phyloP scores from a whole-genome alignment of 2,329 filamentous ascomycete genomes.

The Phyllosticta paracitricarpa region DNA sequence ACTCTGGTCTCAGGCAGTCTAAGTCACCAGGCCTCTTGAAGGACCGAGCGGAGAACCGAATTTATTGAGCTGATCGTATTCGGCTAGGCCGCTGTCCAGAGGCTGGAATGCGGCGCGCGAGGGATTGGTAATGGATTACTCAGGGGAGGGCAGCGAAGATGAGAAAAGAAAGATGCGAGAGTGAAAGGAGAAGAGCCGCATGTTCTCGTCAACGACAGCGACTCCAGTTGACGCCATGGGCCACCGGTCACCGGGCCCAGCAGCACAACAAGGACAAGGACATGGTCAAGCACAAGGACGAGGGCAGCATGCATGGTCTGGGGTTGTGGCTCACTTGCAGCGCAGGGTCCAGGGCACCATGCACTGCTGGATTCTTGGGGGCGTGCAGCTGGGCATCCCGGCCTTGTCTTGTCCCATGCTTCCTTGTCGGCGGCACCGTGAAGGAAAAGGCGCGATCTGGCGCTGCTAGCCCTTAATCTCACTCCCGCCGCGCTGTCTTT shows the following conservation, averaged over 20 bases:
- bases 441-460: conserved; percentile 9
- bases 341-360: background rate
- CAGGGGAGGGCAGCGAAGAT: background rate
- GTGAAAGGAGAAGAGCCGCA: background rate
- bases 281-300: too few relatives aligned
- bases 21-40: conserved; percentile 9
- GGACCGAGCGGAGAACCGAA: conserved; percentile 11
- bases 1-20: conserved; percentile 8
- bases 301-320: too few relatives aligned
- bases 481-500: background rate
- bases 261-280: too few relatives aligned
- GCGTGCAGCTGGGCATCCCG: background rate
- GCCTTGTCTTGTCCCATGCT: background rate
- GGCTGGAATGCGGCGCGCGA: background rate
- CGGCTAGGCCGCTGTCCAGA: background rate
- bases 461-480: conserved; percentile 7
- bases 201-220: background rate
- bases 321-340: background rate
- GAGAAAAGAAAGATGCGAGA: too few relatives aligned
- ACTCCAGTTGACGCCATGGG: background rate
- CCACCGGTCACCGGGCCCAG: too few relatives aligned
- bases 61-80: conserved; percentile 9
- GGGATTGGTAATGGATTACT: background rate
- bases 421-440: background rate
- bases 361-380: background rate